Percentiles rank a stretch among this genome's conserved stretches.
These are phyloP conservation scores for Pichia sp. DNA, from an alignment of 1,139 yeast genomes.

Conservation along the genomic window DNA sequence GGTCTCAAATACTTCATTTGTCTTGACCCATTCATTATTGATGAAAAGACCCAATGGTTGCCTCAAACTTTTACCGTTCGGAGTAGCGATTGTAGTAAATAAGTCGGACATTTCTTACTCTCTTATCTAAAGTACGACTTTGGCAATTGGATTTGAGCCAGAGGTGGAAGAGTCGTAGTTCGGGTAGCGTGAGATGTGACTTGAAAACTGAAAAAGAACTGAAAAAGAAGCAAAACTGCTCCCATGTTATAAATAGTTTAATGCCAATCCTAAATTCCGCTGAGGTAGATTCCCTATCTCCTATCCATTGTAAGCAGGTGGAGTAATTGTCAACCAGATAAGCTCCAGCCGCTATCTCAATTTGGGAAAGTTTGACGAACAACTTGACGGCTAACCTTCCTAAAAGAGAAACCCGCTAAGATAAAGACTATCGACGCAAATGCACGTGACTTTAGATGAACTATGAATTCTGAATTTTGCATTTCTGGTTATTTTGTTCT, in stretches of 20 bases:
- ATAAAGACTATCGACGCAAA: neutral
- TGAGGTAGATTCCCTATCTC: too few relatives aligned
- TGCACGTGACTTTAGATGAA: neutral
- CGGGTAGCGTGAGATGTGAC: too few relatives aligned
- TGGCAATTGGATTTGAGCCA: too few relatives aligned
- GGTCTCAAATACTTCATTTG: conserved; percentile 47
- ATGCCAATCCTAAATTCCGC: neutral
- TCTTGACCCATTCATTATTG: conserved; percentile 67
- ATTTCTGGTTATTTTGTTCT: neutral
- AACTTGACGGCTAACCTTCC: neutral
- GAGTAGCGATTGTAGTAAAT: conserved; percentile 47
- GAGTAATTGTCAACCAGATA: neutral
- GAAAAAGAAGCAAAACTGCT: neutral
- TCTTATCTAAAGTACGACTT: neutral
- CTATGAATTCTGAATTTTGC: neutral
- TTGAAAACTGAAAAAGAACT: too few relatives aligned
- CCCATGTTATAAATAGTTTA: neutral
- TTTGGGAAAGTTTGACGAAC: neutral
- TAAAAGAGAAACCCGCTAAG: neutral
- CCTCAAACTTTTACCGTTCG: conserved; percentile 53
- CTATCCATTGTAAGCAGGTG: too few relatives aligned
- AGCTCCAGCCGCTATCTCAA: neutral
- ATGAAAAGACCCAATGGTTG: conserved; percentile 80
- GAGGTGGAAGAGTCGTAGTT: too few relatives aligned
- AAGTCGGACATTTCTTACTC: conserved; percentile 13